Evolutionary conservation across 352 stramenopile genomes (phyloP).

Genomic region (Globisporangium parvum): DNA sequence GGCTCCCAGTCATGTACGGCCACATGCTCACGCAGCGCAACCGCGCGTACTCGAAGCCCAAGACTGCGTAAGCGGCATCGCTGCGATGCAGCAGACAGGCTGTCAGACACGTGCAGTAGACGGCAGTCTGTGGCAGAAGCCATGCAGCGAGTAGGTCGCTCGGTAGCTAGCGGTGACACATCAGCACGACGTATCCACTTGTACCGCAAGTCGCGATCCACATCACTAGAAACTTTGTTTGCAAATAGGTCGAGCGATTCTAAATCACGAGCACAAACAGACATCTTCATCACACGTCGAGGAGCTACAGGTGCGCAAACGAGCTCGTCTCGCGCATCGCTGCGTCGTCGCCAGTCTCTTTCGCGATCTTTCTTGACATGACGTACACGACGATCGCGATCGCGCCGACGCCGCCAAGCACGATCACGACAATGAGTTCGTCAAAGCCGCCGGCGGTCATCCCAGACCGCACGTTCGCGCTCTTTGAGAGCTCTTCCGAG

Average conservation of each 20-base stretch:
- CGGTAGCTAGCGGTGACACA: too few species aligned
- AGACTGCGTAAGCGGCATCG: constrained; percentile 37
- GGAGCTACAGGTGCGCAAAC: constrained; percentile 1
- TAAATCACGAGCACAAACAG: too few species aligned
- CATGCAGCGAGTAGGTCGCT: too few species aligned
- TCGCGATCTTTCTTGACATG: constrained; percentile 47
- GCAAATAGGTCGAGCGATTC: too few species aligned
- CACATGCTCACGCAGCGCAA: constrained; percentile 86
- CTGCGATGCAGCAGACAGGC: background rate
- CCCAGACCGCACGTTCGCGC: constrained; percentile 11
- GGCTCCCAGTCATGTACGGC: constrained; percentile 77
- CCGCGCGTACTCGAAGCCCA: constrained; percentile 75
- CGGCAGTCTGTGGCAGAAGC: background rate
- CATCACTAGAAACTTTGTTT: background rate
- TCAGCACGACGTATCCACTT: too few species aligned
- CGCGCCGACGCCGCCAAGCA: constrained; percentile 44
- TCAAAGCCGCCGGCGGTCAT: constrained; percentile 16
- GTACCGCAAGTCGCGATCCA: background rate
- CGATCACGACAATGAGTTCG: constrained; percentile 47
- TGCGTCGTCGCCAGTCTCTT: constrained; percentile 40
- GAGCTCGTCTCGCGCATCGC: constrained; percentile 13
- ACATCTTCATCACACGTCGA: background rate
- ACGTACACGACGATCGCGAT: constrained; percentile 47
- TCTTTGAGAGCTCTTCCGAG: constrained; percentile 7
- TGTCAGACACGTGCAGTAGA: too few species aligned